Evolutionary conservation across 2,329 filamentous ascomycete species (phyloP).

Genomic region (Nannizziopsis barbatae): DNA sequence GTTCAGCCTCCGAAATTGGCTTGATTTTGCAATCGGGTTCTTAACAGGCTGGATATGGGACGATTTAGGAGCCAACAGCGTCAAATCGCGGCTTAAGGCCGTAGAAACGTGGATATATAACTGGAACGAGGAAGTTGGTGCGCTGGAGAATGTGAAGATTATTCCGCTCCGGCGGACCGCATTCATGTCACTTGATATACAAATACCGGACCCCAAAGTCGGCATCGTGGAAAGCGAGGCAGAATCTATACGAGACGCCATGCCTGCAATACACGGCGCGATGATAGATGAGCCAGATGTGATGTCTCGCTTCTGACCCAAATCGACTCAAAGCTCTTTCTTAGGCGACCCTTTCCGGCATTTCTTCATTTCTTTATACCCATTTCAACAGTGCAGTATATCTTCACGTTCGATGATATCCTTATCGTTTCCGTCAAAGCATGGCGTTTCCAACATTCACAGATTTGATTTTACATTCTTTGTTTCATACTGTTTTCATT

Average conservation of each 20-base stretch:
- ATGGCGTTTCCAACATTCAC: not conserved
- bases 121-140: conserved; percentile 64
- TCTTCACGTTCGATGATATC: conserved; percentile 12
- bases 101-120: conserved; percentile 74
- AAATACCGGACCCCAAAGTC: conserved; percentile 42
- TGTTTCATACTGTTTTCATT: not conserved
- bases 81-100: conserved; percentile 58
- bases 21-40: conserved; percentile 69
- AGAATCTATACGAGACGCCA: conserved; percentile 26
- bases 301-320: not conserved
- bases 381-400: too few relatives aligned
- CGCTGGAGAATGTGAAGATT: conserved; percentile 56
- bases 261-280: conserved; percentile 23
- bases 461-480: conserved; percentile 1
- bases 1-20: conserved; percentile 60
- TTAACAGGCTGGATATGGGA: conserved; percentile 93
- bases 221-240: conserved; percentile 33
- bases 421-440: conserved; percentile 4
- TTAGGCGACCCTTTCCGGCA: not conserved
- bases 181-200: conserved; percentile 58
- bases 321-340: conserved; percentile 1
- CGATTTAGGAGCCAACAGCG: conserved; percentile 64
- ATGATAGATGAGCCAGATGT: conserved; percentile 11
- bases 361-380: not conserved
- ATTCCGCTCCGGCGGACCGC: conserved; percentile 71